A percentile compares a stretch with the other conserved stretches of the same genome.
Conservation (phyloP, 2,329 filamentous ascomycete genomes). For the Aspergillus texensis region DNA sequence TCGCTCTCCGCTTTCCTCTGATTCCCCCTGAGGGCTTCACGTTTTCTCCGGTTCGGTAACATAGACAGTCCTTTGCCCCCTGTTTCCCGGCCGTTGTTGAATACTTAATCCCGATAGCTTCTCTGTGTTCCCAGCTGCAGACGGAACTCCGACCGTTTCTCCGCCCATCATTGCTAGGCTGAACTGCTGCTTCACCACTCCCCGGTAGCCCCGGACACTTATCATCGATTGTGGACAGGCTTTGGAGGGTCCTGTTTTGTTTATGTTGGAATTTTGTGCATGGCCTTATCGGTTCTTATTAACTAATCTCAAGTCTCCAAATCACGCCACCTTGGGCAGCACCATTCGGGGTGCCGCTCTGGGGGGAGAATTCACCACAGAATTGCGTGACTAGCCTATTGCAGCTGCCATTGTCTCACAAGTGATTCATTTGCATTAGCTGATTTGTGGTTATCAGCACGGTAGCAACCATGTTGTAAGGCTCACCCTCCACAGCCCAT, state of each 20-base stretch:
- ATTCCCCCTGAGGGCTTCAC: neutral
- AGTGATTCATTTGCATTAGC: constrained; percentile 4
- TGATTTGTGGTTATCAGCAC: constrained; percentile 5
- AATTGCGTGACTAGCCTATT: constrained; percentile 16
- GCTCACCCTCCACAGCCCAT: constrained; percentile 3
- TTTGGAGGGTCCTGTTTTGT: neutral
- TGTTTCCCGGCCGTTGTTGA: neutral
- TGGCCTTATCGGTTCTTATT: neutral
- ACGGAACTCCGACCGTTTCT: constrained; percentile 1
- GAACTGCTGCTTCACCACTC: neutral
- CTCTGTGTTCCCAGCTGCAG: neutral
- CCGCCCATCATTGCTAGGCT: neutral
- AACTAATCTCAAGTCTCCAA: constrained; percentile 1
- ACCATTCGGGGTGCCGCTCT: constrained; percentile 17
- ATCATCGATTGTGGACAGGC: neutral
- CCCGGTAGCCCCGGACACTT: neutral
- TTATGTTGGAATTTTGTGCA: neutral
- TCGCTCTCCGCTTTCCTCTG: neutral
- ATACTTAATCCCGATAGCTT: neutral
- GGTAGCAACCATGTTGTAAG: constrained; percentile 29
- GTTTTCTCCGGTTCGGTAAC: neutral
- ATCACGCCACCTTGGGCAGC: constrained; percentile 13
- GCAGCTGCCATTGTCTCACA: constrained; percentile 3
- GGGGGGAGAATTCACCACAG: constrained; percentile 10
- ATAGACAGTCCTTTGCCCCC: neutral